Evolutionary conservation across 2,329 filamentous ascomycete species (phyloP).

Genomic region (Cyphellophora attinorum): DNA sequence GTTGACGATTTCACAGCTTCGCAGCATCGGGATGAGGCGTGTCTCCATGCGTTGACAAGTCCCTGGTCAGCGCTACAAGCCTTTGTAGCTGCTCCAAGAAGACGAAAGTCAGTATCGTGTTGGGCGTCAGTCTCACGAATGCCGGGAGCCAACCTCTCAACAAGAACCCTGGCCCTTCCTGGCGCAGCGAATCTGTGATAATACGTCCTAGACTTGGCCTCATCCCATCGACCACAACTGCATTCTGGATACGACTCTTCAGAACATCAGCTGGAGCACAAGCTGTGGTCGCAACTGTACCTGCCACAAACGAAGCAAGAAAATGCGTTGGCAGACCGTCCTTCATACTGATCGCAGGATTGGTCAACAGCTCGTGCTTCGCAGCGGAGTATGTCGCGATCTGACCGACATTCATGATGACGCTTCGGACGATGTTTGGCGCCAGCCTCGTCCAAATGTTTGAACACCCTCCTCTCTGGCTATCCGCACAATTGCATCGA

Average conservation of each 20-base stretch:
- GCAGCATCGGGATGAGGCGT: too few species aligned
- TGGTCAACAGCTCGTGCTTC: slow-evolving; percentile 9
- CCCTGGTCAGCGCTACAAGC: slow-evolving; percentile 15
- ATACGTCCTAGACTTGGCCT: slow-evolving; percentile 11
- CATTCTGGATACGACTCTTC: slow-evolving; percentile 13
- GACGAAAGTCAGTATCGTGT: slow-evolving; percentile 12
- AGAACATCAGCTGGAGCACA: slow-evolving; percentile 13
- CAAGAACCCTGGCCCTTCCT: slow-evolving; percentile 10
- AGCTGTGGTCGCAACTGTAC: slow-evolving; percentile 12
- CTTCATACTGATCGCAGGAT: slow-evolving; percentile 7
- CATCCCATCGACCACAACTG: slow-evolving; percentile 8
- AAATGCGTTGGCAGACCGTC: slow-evolving; percentile 12
- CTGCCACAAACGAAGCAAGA: slow-evolving; percentile 10
- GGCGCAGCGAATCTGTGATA: slow-evolving; percentile 9
- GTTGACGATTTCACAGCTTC: too few species aligned
- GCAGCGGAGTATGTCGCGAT: slow-evolving; percentile 10
- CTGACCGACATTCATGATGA: slow-evolving; percentile 10
- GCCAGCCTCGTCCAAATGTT: slow-evolving; percentile 10
- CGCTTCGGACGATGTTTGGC: slow-evolving; percentile 11
- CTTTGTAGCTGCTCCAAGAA: slow-evolving; percentile 12
- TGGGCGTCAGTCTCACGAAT: slow-evolving; percentile 11
- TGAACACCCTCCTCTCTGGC: slow-evolving; percentile 10
- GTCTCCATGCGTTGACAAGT: slow-evolving; percentile 19
- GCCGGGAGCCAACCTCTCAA: slow-evolving; percentile 12
- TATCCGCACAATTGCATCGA: slow-evolving; percentile 10